Base-by-base conservation (phyloP, 192 early-diverging fungal genomes). In the Gonapodya prolifera region DNA sequence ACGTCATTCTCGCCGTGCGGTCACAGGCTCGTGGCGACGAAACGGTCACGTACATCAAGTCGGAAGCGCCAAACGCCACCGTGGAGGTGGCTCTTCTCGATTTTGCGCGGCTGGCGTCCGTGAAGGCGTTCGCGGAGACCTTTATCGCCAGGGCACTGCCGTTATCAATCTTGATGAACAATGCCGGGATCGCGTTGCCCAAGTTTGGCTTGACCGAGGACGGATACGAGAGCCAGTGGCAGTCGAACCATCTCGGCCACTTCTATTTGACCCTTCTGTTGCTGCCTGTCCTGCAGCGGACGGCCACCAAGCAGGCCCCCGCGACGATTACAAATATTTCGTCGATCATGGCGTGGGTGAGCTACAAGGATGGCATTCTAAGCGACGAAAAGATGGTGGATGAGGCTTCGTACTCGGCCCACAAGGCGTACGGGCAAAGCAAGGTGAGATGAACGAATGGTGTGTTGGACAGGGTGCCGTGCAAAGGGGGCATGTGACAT, bases 231-330 rank as follows among this genome's bases (percentile, higher is more conserved):
- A 29, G 31, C 61, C 78, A 80, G 70, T 61, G 45, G 45, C 45
- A 61, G 0, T 76, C 80, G 18, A 83, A 83, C 78, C 80, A 81
- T 32, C 34, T 83, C 17, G 80, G 78, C 29, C 82, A 81, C 73
- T 79, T 83, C 32, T 45, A 75, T 13, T 61, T 83, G 28, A 83
- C 82, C 35, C 32, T 31, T 28, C 2, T 45, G 23, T 35, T 83
- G 0, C 79, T 83, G 8, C 80, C 80, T 23, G 76, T 75, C 61
- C 8, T 83, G 23, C 69, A 76, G 32, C 13, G 33, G 2, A 35
- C 71, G 2, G 70, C 78, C 30, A 13, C 35, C 30, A 13, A 1
- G 35, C 1, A 0, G 2, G 17, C 73, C 2, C 70, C 70, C 34
- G 45, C 78, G 2, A 13, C 76, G 8, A 80, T 83, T 35, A 78